Evolutionary conservation across 306 rosid species (phyloP), one percentile per base, ranked within the genome.

Genomic region (Rosa lucieae): DNA sequence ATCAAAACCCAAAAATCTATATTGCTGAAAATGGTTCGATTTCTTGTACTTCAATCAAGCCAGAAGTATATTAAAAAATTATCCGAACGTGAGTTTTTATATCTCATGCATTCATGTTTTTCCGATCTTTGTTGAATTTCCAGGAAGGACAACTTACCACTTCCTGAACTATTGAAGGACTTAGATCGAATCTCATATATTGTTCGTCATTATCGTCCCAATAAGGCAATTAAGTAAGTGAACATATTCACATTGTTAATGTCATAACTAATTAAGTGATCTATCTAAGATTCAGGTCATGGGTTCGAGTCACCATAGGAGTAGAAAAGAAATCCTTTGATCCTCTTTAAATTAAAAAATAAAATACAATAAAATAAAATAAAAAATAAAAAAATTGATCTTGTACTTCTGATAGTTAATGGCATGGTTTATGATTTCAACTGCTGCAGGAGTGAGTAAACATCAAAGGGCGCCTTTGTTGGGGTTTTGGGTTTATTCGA

Each of bases 21-120:
- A 77, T 85, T 55, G 67, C 82, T 1, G 89, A 85, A 69, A 85
- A 85, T 79, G 89, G 84, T 85, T 42, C 9, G 74, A 37, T 61
- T 26, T 11, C 67, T 9, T 61, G 2, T 23, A 61, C 67, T 61
- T 23, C 12, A n/a, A 32, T 32, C 8, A 15, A 32, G 37, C 37
- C 37, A 32, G 3, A 32, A 32, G 37, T 5, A 23, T n/a, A 17
- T 26, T 55, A 2, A 2, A 42, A 23, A 26, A 12, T 3, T 17
- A 43, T n/a, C 29, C 63, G 37, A 32, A 32, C 37, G 37, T 78
- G 3, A 61, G 7, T 20, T 26, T 23, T 23, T 3, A 26, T 21
- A 61, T 61, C 12, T 61, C 13, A n/a, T n/a, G n/a, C n/a, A 4
- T 10, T 10, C 37, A 21, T 23, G 3, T 2, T 61, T 10, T 61